Evolutionary conservation across 495 filamentous ascomycete genomes (phyloP).

Genomic region (Parmelia sp.): DNA sequence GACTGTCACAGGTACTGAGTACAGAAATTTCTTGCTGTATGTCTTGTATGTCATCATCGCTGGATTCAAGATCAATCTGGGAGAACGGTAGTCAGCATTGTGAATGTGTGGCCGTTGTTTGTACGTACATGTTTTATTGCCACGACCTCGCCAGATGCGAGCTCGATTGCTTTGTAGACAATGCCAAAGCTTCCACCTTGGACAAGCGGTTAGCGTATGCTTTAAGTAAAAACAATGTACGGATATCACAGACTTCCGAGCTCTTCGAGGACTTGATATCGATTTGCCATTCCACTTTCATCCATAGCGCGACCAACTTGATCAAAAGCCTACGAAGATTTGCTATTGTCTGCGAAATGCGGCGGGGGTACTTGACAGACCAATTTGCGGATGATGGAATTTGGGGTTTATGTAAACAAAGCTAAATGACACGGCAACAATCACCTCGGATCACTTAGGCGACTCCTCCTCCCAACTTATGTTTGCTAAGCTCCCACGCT

Average conservation of each 20-base stretch:
- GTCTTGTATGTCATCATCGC: slow-evolving; percentile 94
- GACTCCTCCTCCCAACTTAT: too few relatives aligned
- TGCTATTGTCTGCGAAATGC: not conserved
- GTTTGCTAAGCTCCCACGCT: too few relatives aligned
- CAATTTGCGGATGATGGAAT: too few relatives aligned
- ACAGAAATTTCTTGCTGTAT: slow-evolving; percentile 98
- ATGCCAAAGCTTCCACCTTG: slow-evolving; percentile 88
- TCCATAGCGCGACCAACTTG: slow-evolving; percentile 28
- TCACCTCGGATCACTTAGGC: not conserved
- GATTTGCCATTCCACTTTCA: slow-evolving; percentile 63
- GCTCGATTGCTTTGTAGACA: slow-evolving; percentile 93
- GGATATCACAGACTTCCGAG: slow-evolving; percentile 65
- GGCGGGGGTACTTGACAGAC: not conserved
- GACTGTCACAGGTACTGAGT: slow-evolving; percentile 86
- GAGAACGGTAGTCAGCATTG: slow-evolving; percentile 9
- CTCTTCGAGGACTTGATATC: slow-evolving; percentile 89
- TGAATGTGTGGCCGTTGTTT: slow-evolving; percentile 18
- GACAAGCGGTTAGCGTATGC: slow-evolving; percentile 26
- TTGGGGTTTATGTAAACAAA: not conserved
- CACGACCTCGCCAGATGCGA: slow-evolving; percentile 76
- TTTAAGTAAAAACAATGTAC: slow-evolving; percentile 19
- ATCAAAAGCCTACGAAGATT: not conserved
- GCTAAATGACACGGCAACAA: slow-evolving; percentile 4
- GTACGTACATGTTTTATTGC: slow-evolving; percentile 79
- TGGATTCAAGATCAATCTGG: slow-evolving; percentile 97